Evolutionary conservation across 352 stramenopile species (phyloP).

Genomic region (Phytophthora sansomeana): DNA sequence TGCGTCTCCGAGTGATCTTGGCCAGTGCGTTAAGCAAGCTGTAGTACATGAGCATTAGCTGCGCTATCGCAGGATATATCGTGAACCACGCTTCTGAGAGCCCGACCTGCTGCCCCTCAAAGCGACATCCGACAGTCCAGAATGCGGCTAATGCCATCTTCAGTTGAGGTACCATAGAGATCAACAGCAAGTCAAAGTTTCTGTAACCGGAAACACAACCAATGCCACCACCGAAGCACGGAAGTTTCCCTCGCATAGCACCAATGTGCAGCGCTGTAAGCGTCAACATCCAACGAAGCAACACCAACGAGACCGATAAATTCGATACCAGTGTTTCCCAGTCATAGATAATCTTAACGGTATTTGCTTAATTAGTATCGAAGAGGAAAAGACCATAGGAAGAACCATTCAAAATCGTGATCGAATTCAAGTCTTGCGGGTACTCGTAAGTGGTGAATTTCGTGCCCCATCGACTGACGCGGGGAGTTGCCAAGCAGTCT

Average conservation of each 20-base stretch:
- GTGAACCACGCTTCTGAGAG: constrained; percentile 40
- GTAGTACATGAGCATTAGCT: constrained; percentile 34
- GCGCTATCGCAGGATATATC: constrained; percentile 34
- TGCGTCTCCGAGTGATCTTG: constrained; percentile 17
- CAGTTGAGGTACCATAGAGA: constrained; percentile 43
- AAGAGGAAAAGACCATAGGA: constrained; percentile 40
- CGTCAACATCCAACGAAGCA: constrained; percentile 43
- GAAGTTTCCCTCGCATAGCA: background rate
- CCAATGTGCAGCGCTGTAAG: constrained; percentile 31
- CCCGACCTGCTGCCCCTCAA: constrained; percentile 45
- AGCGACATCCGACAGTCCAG: constrained; percentile 42
- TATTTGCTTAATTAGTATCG: background rate
- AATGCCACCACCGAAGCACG: constrained; percentile 22
- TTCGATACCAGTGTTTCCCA: constrained; percentile 45
- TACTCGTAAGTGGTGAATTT: constrained; percentile 19
- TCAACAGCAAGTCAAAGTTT: constrained; percentile 39
- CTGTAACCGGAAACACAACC: constrained; percentile 30
- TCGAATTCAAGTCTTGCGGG: constrained; percentile 13
- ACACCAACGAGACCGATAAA: constrained; percentile 28
- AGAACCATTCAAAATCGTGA: constrained; percentile 30
- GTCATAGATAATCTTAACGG: constrained; percentile 31
- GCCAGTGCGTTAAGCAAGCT: constrained; percentile 32
- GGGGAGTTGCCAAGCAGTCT: constrained; percentile 12
- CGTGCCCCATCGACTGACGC: constrained; percentile 10
- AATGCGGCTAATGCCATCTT: constrained; percentile 44